These are phyloP conservation scores for Heliamphora exappendiculata DNA, from an alignment of 148 eudicot genomes.

Conservation along the genomic window DNA sequence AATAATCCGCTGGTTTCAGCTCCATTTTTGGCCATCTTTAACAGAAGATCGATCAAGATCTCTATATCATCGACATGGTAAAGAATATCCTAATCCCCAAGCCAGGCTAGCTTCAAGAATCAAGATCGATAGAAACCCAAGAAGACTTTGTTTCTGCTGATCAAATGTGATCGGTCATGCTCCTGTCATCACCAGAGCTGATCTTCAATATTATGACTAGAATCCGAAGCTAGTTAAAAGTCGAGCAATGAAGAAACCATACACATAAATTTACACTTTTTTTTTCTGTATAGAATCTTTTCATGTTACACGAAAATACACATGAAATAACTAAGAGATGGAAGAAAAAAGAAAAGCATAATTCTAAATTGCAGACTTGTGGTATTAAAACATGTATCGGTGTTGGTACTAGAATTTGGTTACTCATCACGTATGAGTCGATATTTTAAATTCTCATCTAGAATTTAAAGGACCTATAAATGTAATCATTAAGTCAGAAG, in stretches of 20 bases:
- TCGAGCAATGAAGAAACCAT: background rate
- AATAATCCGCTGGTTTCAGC: background rate
- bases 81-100: background rate
- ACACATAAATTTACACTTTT: background rate
- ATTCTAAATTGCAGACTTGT: too few relatives aligned
- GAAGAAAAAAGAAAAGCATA: background rate
- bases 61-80: background rate
- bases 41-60: background rate
- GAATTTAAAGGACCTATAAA: background rate
- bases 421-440: too few relatives aligned
- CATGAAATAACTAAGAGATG: background rate
- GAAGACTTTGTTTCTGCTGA: background rate
- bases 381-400: too few relatives aligned
- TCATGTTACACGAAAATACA: background rate
- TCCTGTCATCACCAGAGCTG: conserved; percentile 13
- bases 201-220: conserved; percentile 7
- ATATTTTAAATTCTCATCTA: background rate
- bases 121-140: background rate
- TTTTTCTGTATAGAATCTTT: background rate
- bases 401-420: too few relatives aligned
- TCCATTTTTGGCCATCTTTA: conserved; percentile 16
- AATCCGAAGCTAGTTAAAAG: conserved; percentile 11
- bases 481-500: too few relatives aligned
- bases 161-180: conserved; percentile 2
- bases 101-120: background rate